Percentiles rank a stretch among this genome's conserved stretches.
Conservation (phyloP, 2,329 filamentous ascomycete species). For the Colletotrichum aenigma region DNA sequence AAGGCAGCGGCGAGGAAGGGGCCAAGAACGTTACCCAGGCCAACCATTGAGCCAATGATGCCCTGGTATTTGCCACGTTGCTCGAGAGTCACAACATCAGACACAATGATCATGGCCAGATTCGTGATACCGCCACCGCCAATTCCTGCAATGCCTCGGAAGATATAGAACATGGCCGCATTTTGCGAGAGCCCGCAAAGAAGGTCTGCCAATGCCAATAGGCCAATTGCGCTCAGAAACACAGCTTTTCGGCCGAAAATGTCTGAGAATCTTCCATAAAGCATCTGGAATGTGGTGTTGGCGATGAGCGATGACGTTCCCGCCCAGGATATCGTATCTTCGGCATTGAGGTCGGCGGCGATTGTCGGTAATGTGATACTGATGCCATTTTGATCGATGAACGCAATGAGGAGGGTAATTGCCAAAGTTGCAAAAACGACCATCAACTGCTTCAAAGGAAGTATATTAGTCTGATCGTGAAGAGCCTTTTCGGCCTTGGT, state of each 20-base stretch:
- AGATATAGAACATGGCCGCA: conserved; percentile 63
- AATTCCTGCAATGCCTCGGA: conserved; percentile 64
- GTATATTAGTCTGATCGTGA: conserved; percentile 62
- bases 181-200: conserved; percentile 62
- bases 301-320: conserved; percentile 58
- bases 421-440: conserved; percentile 57
- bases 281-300: conserved; percentile 67
- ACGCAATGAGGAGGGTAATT: conserved; percentile 57
- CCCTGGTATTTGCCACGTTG: conserved; percentile 61
- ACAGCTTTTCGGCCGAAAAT: conserved; percentile 65
- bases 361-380: conserved; percentile 56
- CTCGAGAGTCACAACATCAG: conserved; percentile 62
- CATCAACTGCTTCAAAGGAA: conserved; percentile 53
- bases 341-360: conserved; percentile 47
- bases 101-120: conserved; percentile 65
- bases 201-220: conserved; percentile 61
- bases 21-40: conserved; percentile 45
- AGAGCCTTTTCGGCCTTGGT: conserved; percentile 45
- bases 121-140: conserved; percentile 65
- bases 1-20: conserved; percentile 48
- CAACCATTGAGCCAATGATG: conserved; percentile 43
- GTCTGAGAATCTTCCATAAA: conserved; percentile 67
- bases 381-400: conserved; percentile 63
- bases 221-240: conserved; percentile 54
- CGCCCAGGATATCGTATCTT: conserved; percentile 59